Base-by-base conservation (phyloP, 2,329 filamentous ascomycete genomes). In the Ceratocystis eucalypticola region DNA sequence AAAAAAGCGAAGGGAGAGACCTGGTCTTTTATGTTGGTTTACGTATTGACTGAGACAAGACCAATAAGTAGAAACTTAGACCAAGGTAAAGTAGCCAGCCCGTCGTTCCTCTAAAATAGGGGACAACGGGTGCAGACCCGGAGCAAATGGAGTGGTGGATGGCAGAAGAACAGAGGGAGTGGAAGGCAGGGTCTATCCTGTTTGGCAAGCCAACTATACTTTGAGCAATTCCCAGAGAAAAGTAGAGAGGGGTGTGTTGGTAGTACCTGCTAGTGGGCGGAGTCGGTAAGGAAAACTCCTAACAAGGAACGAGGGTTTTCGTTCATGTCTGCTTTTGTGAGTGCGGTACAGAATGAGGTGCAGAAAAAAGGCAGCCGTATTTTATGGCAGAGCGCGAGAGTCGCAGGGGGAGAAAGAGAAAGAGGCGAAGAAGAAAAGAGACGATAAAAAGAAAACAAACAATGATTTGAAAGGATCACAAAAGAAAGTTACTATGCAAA, bases 21-120 rank as follows among this genome's bases (percentile, higher is more conserved):
- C 59, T 44, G 59, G 59, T 62, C 41, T 62, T 59, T 59, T 59
- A 59, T 59, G 55, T 59, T 59, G 55, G 28, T 59, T 57, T 6
- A 59, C 55, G 30, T 59, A 30, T 20, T 53, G 48, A 53, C 22
- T 28, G 22, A 30, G 25, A 57, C 25, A 25, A 15, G 50, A 22
- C 2, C 8, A 37, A 59, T 4, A 30, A 37, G 0, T 41, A 15
- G 55, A 59, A 37, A 59, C 55, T 59, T 37, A 33, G 17, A 59
- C 28, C 22, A 53, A 59, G 33, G 22, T 25, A 57, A n/a, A 25
- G 22, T 4, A 57, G 5, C 12, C 53, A 28, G 30, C 22, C 12
- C 17, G n/a, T n/a, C 33, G 30, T 30, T 33, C 17, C 10, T n/a
- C n/a, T 7, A 8, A 59, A 59, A 37, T 41, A 30, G 55, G 55